Evolutionary conservation across 2,329 filamentous ascomycete species (phyloP), one percentile per base, ranked within the genome.

Genomic region (Cladosporium halotolerans): DNA sequence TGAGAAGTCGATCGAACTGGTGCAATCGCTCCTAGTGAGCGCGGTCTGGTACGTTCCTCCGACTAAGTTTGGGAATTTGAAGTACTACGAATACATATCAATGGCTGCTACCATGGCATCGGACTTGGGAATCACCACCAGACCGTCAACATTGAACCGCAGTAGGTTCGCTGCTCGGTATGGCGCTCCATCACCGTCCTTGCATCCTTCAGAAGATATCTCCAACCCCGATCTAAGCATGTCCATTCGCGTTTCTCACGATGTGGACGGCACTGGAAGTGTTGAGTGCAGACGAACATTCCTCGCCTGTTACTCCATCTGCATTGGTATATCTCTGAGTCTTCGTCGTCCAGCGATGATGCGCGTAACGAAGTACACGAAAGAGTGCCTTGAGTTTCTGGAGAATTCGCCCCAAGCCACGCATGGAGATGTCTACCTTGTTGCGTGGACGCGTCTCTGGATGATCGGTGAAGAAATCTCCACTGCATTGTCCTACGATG

Each of bases 381-480:
- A 74, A 2, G 81, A 85, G 62, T 81, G 78, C 58, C 68, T 84
- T 55, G 75, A 80, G 13, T 68, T 81, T 7, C 68, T 85, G 3
- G 72, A 79, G 61, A 73, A 73, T 2, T 77, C 77, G 2, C 73
- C 77, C 0, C 77, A 83, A 2, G 79, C 80, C 1, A 74, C 77
- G 6, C 77, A 79, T 0, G 76, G 79, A 2, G 82, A 85, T 64
- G 70, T 72, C 53, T 79, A 78, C 53, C 72, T 85, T 11, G 82
- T 79, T 53, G 80, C 82, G 42, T 71, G 83, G 13, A 76, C 82
- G 1, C 80, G 78, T 72, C 77, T 80, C 28, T 79, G 83, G 58
- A 78, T 76, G 48, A 72, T 89, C 42, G 81, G 80, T 1, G 87
- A 90, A 65, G 84, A 89, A 54, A 78, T 88, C 13, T 79, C 80